Evolutionary conservation across 2,329 filamentous ascomycete genomes (phyloP).

Genomic region (Ascochyta clinopodiicola): DNA sequence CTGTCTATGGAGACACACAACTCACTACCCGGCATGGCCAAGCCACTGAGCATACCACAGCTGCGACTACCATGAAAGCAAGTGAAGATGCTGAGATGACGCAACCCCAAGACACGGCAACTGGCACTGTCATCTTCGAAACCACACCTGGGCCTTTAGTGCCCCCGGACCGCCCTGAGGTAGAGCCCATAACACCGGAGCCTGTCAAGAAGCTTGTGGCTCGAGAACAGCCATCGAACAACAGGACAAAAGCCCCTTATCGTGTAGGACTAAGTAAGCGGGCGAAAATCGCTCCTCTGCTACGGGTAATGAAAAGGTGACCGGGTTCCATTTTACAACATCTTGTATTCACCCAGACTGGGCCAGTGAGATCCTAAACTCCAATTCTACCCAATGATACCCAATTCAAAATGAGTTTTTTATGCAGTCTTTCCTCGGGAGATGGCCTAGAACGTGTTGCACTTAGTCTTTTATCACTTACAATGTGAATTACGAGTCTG

Average conservation of each 20-base stretch:
- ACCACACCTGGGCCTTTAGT: slow-evolving; percentile 1
- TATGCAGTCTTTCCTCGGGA: neutral
- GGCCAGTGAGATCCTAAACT: neutral
- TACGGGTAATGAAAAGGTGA: slow-evolving; percentile 56
- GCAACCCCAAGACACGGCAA: neutral
- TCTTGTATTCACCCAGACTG: neutral
- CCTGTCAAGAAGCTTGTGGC: slow-evolving; percentile 11
- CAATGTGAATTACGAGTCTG: neutral
- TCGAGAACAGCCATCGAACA: slow-evolving; percentile 30
- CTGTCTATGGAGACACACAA: neutral
- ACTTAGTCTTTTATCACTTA: neutral
- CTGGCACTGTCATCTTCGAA: neutral
- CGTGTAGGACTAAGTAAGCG: slow-evolving; percentile 59
- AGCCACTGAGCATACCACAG: neutral
- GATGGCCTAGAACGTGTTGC: neutral
- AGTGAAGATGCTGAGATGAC: neutral
- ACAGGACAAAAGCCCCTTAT: slow-evolving; percentile 51
- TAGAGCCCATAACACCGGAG: slow-evolving; percentile 20
- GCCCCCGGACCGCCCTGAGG: slow-evolving; percentile 21
- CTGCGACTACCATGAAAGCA: neutral
- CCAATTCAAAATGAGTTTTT: slow-evolving; percentile 3
- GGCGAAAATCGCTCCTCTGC: slow-evolving; percentile 55
- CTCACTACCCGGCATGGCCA: neutral
- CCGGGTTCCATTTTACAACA: too few species aligned
- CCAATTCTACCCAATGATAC: slow-evolving; percentile 4